A percentile compares a stretch with the other conserved stretches of the same genome.
Conservation (phyloP, 2,329 filamentous ascomycete genomes). For the Alternaria gaisen region DNA sequence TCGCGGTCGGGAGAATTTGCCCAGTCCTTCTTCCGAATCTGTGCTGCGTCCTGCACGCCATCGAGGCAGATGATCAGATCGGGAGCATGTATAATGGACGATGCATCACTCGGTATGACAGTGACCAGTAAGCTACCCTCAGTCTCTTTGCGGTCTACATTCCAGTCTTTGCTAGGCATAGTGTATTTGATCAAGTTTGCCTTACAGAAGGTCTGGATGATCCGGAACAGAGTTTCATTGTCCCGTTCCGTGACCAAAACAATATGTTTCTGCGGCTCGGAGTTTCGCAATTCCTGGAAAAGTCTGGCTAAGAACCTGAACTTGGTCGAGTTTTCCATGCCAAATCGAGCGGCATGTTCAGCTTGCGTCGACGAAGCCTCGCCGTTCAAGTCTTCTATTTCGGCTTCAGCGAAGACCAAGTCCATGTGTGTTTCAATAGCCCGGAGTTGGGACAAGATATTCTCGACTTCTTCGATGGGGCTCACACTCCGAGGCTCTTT, state of each 20-base stretch:
- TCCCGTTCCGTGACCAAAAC: conserved; percentile 39
- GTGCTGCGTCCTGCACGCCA: conserved; percentile 36
- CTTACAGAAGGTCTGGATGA: conserved; percentile 38
- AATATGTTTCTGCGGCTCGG: conserved; percentile 33
- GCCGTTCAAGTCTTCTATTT: conserved; percentile 9
- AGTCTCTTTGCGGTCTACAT: conserved; percentile 14
- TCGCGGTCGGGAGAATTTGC: conserved; percentile 27
- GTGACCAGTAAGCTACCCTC: conserved; percentile 44
- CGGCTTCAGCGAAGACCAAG: conserved; percentile 38
- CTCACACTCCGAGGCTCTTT: conserved; percentile 20
- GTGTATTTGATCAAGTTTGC: conserved; percentile 35
- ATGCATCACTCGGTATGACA: conserved; percentile 41
- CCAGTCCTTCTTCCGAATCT: conserved; percentile 39
- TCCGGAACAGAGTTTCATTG: conserved; percentile 32
- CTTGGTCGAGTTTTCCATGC: conserved; percentile 43
- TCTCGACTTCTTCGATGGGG: conserved; percentile 27
- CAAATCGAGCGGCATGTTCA: conserved; percentile 37
- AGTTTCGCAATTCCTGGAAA: conserved; percentile 31
- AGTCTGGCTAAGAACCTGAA: conserved; percentile 43
- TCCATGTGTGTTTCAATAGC: conserved; percentile 46
- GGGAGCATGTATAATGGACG: conserved; percentile 34
- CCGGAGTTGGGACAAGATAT: conserved; percentile 31
- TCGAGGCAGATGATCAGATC: conserved; percentile 55
- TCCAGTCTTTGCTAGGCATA: conserved; percentile 32
- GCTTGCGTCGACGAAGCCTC: conserved; percentile 26